phyloP scores from a whole-genome alignment of 108 stramenopile species.

The Fragilaria radians region DNA sequence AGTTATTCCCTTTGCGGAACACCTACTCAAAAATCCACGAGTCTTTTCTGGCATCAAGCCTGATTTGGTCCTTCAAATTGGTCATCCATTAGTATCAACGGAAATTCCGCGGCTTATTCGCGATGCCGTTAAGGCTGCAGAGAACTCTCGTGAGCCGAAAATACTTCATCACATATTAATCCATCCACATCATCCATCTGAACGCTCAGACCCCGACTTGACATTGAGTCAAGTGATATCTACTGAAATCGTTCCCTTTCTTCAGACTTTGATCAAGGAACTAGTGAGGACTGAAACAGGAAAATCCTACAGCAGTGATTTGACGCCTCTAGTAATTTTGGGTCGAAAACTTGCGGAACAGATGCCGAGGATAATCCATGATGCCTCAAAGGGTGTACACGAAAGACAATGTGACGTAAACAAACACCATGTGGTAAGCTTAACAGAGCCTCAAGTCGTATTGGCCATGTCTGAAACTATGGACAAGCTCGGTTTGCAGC shows the following conservation, averaged over 20 bases:
- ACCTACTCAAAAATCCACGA: constrained; percentile 59
- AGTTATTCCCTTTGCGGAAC: constrained; percentile 76
- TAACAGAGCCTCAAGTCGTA: constrained; percentile 81
- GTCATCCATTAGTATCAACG: constrained; percentile 76
- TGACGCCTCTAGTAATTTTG: constrained; percentile 50
- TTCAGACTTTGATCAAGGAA: constrained; percentile 13
- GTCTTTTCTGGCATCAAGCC: constrained; percentile 57
- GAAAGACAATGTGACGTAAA: not conserved
- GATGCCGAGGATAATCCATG: constrained; percentile 55
- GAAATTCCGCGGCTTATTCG: constrained; percentile 56
- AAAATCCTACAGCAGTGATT: constrained; percentile 61
- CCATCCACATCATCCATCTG: constrained; percentile 49
- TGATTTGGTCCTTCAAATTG: constrained; percentile 83
- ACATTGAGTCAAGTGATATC: constrained; percentile 65
- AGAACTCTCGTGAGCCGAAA: not conserved
- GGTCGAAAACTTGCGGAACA: constrained; percentile 38
- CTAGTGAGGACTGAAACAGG: no score
- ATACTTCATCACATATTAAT: constrained; percentile 45
- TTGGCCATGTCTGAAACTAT: constrained; percentile 52
- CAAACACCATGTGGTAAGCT: constrained; percentile 10
- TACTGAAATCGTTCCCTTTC: constrained; percentile 35
- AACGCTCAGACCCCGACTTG: constrained; percentile 61
- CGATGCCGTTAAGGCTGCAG: constrained; percentile 16
- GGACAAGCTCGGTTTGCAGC: constrained; percentile 8
- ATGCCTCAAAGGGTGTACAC: constrained; percentile 18